These are phyloP conservation scores for Sanguinoderma infundibulare DNA, from an alignment of 1,284 basidiomycete genomes.

Conservation along the genomic window DNA sequence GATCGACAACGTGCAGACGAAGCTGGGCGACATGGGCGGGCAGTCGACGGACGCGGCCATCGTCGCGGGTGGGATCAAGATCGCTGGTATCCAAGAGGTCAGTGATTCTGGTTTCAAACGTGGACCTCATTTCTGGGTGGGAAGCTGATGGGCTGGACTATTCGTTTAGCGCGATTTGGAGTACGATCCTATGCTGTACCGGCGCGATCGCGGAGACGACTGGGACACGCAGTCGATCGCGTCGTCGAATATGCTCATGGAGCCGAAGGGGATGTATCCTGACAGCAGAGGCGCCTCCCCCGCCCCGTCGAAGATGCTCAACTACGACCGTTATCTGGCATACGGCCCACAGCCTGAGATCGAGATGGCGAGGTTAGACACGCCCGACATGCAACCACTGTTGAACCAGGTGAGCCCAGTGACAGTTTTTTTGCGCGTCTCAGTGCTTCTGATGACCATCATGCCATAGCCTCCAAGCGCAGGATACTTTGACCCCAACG, in stretches of 20 bases:
- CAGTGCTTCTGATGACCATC: neutral
- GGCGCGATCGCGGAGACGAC: slow-evolving; percentile 81
- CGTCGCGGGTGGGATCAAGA: slow-evolving; percentile 75
- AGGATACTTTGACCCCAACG: slow-evolving; percentile 32
- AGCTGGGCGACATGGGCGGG: slow-evolving; percentile 75
- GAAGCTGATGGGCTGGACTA: neutral
- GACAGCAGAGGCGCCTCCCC: slow-evolving; percentile 48
- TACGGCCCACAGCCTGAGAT: slow-evolving; percentile 51
- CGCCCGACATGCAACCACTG: slow-evolving; percentile 55
- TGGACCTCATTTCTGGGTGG: neutral
- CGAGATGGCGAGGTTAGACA: slow-evolving; percentile 58
- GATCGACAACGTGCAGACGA: slow-evolving; percentile 63
- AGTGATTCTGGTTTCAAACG: slow-evolving; percentile 15
- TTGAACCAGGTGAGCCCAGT: slow-evolving; percentile 38
- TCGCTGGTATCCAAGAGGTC: slow-evolving; percentile 78
- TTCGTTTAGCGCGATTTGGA: slow-evolving; percentile 68
- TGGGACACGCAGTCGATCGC: slow-evolving; percentile 78
- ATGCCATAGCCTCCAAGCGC: slow-evolving; percentile 24
- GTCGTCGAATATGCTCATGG: slow-evolving; percentile 56
- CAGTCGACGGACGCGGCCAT: slow-evolving; percentile 74
- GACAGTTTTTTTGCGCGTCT: neutral
- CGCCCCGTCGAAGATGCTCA: slow-evolving; percentile 40
- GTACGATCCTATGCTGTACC: slow-evolving; percentile 76
- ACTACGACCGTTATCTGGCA: slow-evolving; percentile 61
- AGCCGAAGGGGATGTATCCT: slow-evolving; percentile 50